Percentiles rank a stretch among this genome's conserved stretches.
Conservation (phyloP, 441 rosid genomes). For the Populus hybrid region DNA sequence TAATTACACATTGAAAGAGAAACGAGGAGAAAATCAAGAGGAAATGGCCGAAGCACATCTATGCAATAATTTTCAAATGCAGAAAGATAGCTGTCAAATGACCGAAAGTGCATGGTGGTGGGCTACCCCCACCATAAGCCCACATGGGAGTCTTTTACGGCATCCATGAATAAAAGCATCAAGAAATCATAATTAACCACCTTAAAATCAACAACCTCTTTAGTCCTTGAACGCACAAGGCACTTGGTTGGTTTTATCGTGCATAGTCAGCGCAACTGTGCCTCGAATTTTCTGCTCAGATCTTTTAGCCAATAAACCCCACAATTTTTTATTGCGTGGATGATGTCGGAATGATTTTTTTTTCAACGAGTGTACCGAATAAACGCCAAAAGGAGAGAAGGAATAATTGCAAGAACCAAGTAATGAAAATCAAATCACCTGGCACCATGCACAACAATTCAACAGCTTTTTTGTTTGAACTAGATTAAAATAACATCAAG, state of each 20-base stretch:
- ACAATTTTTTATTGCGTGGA: no score
- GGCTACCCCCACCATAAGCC: background rate
- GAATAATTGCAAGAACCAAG: background rate
- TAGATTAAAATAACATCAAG: no score
- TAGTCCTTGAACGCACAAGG: background rate
- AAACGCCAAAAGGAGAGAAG: no score
- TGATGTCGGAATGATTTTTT: no score
- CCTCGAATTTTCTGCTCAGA: no score
- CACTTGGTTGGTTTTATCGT: no score
- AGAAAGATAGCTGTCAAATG: constrained; percentile 6
- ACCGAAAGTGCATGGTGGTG: constrained; percentile 5
- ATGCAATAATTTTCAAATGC: constrained; percentile 1
- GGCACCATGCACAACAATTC: no score
- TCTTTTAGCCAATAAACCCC: no score
- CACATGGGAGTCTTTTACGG: background rate
- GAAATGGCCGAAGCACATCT: background rate
- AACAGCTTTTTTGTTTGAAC: no score
- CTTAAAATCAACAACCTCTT: background rate
- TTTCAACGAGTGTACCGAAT: no score
- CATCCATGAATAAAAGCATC: background rate
- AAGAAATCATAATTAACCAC: background rate
- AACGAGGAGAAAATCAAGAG: background rate
- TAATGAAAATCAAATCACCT: no score
- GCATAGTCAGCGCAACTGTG: background rate
- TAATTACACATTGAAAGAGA: background rate